Base-by-base conservation (phyloP, 345 rosid species). In the Eucalyptus melliodora region DNA sequence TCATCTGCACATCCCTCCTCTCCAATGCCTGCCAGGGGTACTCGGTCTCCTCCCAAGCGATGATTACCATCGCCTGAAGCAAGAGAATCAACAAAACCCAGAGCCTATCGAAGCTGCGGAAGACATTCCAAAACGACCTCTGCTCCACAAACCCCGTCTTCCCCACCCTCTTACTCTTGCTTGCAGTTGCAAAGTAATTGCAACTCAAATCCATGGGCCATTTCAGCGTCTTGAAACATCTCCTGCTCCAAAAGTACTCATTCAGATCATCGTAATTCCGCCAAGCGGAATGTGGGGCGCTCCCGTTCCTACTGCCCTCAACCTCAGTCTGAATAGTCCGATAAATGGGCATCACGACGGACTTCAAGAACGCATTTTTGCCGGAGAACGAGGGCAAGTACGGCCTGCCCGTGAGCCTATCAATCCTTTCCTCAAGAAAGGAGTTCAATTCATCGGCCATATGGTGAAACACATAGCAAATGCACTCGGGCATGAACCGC, bases 101-200 rank as follows among this genome's bases (percentile, higher is more conserved):
- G 19, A 96, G 90, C 90, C 95, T 90, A 89, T 97, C 97, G 72
- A 97, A 97, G 87, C 99, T 96, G 89, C 99, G 89, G 88, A 91
- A 97, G 77, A 96, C 90, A 19, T 97, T 96, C 94, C 97, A 97
- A 81, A 97, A 97, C 34, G 99, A 92, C 90, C 99, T 92, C 86
- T 96, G 96, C 95, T 97, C 99, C 87, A 97, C 99, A 50, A 97
- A 97, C 34, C 99, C 99, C 0, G 98, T 96, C 92, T 97, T 96
- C 88, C 98, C 96, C 11, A 97, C 94, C 72, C 96, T 93, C 59
- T 89, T 90, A 17, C 31, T 44, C 92, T 94, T 96, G n/a, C 62
- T 40, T 81, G 50, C 89, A 2, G 89, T 92, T 45, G 86, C 89
- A 30, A 96, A 95, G 89, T 92, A 97, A 86, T 92, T 95, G 89